Percentiles rank a stretch among this genome's conserved stretches.
Evolutionary conservation across 345 rosid genomes (phyloP).

Genomic region (Sonneratia alba): DNA sequence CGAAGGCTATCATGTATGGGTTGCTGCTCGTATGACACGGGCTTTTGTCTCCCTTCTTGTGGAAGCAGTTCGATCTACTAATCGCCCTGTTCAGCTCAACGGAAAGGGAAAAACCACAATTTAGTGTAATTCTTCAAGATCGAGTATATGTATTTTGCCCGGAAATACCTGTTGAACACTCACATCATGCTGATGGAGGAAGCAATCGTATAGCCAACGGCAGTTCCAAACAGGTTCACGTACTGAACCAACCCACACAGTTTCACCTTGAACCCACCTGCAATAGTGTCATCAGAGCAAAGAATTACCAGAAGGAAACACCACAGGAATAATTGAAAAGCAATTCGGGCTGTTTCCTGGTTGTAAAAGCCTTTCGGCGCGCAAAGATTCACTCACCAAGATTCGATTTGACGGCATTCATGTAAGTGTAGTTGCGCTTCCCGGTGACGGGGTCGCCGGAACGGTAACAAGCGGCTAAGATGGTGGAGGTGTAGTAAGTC

Average conservation of each 20-base stretch:
- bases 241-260: slow-evolving; percentile 45
- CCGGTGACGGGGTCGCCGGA: slow-evolving; percentile 49
- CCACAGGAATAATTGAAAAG: no score
- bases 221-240: slow-evolving; percentile 32
- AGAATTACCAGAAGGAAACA: background rate
- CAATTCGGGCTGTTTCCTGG: no score
- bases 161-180: background rate
- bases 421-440: slow-evolving; percentile 62
- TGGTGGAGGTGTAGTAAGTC: slow-evolving; percentile 56
- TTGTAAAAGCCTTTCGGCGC: no score
- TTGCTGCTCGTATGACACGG: slow-evolving; percentile 45
- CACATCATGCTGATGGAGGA: slow-evolving; percentile 37
- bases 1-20: slow-evolving; percentile 62
- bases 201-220: slow-evolving; percentile 47
- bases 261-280: slow-evolving; percentile 30
- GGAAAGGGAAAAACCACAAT: background rate
- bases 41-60: slow-evolving; percentile 22
- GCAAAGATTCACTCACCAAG: slow-evolving; percentile 27
- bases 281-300: background rate
- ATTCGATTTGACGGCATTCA: slow-evolving; percentile 49
- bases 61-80: slow-evolving; percentile 46
- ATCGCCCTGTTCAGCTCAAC: slow-evolving; percentile 45
- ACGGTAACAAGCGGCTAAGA: slow-evolving; percentile 59
- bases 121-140: background rate
- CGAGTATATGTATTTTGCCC: background rate